A percentile compares a stretch with the other conserved stretches of the same genome.
Conservation (phyloP, 2,329 filamentous ascomycete species). For the Lachnellula occidentalis region DNA sequence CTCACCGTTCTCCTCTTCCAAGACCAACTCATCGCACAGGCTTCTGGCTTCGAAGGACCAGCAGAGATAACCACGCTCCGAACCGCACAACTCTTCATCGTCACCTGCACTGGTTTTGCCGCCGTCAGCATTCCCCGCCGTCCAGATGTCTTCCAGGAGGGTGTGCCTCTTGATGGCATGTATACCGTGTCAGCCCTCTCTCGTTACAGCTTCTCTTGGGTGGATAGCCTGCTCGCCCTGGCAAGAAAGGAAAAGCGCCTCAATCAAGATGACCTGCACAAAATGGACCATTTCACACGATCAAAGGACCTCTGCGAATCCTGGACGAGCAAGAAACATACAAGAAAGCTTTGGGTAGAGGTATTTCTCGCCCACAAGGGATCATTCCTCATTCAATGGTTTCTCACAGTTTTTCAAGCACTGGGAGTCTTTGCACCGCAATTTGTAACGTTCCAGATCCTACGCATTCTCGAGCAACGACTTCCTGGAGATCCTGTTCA, state of each 20-base stretch:
- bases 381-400: conserved; percentile 53
- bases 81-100: conserved; percentile 40
- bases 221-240: conserved; percentile 45
- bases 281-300: conserved; percentile 50
- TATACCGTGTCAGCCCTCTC: conserved; percentile 54
- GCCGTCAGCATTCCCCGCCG: conserved; percentile 58
- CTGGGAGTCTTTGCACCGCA: conserved; percentile 61
- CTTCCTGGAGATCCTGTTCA: conserved; percentile 40
- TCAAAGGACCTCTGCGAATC: conserved; percentile 44
- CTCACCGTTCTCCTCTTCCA: conserved; percentile 41
- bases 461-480: conserved; percentile 57
- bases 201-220: conserved; percentile 64
- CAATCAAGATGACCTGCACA: conserved; percentile 56
- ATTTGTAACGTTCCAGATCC: conserved; percentile 60
- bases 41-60: conserved; percentile 12
- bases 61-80: conserved; percentile 40
- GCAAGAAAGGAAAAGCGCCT: conserved; percentile 55
- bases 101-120: conserved; percentile 41
- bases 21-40: conserved; percentile 36
- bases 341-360: conserved; percentile 53
- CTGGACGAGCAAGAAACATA: conserved; percentile 45
- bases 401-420: conserved; percentile 39
- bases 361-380: conserved; percentile 53
- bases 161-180: conserved; percentile 56
- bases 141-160: conserved; percentile 58